A percentile compares a stretch with the other conserved stretches of the same genome.
These are phyloP conservation scores for Chrysoporthe deuterocubensis DNA, from an alignment of 2,329 filamentous ascomycete species.

Conservation along the genomic window DNA sequence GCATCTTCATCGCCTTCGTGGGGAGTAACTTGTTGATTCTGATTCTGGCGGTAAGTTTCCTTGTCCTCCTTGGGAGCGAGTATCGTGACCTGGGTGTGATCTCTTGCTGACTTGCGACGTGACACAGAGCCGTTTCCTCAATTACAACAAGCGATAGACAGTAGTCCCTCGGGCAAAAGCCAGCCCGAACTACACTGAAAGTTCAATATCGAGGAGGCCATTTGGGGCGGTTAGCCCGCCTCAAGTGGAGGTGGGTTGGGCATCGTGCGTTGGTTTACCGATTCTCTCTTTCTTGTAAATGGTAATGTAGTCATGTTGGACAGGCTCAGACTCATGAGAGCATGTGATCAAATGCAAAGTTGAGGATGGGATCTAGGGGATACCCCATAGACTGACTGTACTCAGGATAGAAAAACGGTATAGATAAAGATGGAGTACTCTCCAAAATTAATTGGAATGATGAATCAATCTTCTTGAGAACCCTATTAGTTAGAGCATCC, in stretches of 20 bases:
- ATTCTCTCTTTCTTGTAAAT: background rate
- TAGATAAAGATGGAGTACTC: background rate
- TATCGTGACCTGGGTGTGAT: background rate
- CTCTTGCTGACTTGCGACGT: background rate
- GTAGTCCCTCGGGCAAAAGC: background rate
- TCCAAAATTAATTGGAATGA: background rate
- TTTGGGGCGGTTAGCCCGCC: background rate
- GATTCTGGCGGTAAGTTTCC: slow-evolving; percentile 53
- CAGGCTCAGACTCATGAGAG: background rate
- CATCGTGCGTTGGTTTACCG: too few species aligned
- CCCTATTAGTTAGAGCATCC: background rate
- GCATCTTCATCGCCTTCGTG: slow-evolving; percentile 77
- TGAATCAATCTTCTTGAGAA: background rate
- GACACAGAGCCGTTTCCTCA: slow-evolving; percentile 53
- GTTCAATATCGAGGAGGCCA: background rate
- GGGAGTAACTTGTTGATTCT: slow-evolving; percentile 74
- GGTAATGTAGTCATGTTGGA: background rate
- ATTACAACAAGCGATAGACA: slow-evolving; percentile 55
- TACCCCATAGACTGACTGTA: background rate
- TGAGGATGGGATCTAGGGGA: background rate
- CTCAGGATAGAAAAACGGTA: background rate
- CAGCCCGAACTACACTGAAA: background rate
- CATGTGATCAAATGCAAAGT: background rate
- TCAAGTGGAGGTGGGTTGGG: background rate
- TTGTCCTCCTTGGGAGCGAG: background rate